These are phyloP conservation scores for Phytophthora pini DNA, from an alignment of 352 stramenopile species.

Conservation along the genomic window DNA sequence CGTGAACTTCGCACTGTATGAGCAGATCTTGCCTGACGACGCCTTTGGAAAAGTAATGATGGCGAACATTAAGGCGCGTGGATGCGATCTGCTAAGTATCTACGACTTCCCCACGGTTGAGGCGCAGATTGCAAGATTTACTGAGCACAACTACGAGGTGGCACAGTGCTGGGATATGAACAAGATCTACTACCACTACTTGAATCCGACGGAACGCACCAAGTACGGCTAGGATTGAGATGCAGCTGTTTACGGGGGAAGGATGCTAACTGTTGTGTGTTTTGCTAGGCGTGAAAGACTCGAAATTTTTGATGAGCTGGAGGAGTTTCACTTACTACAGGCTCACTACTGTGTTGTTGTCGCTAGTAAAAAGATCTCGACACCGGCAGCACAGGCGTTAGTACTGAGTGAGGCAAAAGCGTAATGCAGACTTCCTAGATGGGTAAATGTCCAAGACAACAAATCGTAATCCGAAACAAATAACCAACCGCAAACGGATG, in stretches of 20 bases:
- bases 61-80: slow-evolving; percentile 89
- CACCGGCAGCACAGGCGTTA: slow-evolving; percentile 41
- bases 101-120: slow-evolving; percentile 76
- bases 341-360: slow-evolving; percentile 92
- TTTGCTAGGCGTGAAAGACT: slow-evolving; percentile 73
- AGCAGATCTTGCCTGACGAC: slow-evolving; percentile 92
- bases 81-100: slow-evolving; percentile 90
- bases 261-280: slow-evolving; percentile 4
- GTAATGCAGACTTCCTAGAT: neutral
- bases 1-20: slow-evolving; percentile 87
- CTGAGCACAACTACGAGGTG: slow-evolving; percentile 63
- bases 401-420: slow-evolving; percentile 31
- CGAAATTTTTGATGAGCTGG: slow-evolving; percentile 93
- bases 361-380: slow-evolving; percentile 54
- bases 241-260: neutral
- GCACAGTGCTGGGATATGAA: slow-evolving; percentile 92
- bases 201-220: slow-evolving; percentile 66
- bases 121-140: slow-evolving; percentile 81
- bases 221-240: slow-evolving; percentile 50
- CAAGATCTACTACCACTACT: slow-evolving; percentile 91
- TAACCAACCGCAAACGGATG: slow-evolving; percentile 29
- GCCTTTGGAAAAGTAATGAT: slow-evolving; percentile 93
- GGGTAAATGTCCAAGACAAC: slow-evolving; percentile 2
- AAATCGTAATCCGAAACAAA: slow-evolving; percentile 5
- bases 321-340: slow-evolving; percentile 93